Evolutionary conservation across 2,329 filamentous ascomycete genomes (phyloP).

Genomic region (Cryphonectria carpinicola): DNA sequence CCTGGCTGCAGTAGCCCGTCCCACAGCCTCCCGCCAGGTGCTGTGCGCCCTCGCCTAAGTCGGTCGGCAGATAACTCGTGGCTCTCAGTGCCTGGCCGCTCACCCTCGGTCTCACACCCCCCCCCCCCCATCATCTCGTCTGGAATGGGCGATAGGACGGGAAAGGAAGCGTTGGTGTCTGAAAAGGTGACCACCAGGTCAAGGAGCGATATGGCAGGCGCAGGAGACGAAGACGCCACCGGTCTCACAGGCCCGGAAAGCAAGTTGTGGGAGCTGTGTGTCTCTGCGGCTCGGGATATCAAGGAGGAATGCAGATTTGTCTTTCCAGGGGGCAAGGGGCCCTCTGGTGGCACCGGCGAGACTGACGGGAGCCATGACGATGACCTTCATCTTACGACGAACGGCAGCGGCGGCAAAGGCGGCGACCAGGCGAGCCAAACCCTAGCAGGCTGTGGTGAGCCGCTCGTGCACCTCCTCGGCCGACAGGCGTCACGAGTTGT

Average conservation of each 20-base stretch:
- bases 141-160: not conserved
- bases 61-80: conserved; percentile 12
- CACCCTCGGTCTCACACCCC: not conserved
- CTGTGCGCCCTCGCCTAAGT: conserved; percentile 1
- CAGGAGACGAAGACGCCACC: not conserved
- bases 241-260: not conserved
- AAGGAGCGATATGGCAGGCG: conserved; percentile 7
- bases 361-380: not conserved
- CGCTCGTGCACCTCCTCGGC: conserved; percentile 32
- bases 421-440: not conserved
- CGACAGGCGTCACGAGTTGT: conserved; percentile 30
- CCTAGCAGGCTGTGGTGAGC: conserved; percentile 30
- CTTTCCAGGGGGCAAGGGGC: not conserved
- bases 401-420: not conserved
- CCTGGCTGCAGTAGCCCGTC: conserved; percentile 17
- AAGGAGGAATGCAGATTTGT: conserved; percentile 15
- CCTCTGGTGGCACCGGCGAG: not conserved
- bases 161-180: not conserved
- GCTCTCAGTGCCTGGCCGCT: not conserved
- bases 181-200: not conserved
- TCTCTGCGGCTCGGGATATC: conserved; percentile 23
- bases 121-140: not conserved
- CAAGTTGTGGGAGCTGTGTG: conserved; percentile 20
- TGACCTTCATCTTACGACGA: not conserved
- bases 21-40: not conserved